phyloP scores from a whole-genome alignment of 768 basidiomycete genomes.

The Mrakia frigida region DNA sequence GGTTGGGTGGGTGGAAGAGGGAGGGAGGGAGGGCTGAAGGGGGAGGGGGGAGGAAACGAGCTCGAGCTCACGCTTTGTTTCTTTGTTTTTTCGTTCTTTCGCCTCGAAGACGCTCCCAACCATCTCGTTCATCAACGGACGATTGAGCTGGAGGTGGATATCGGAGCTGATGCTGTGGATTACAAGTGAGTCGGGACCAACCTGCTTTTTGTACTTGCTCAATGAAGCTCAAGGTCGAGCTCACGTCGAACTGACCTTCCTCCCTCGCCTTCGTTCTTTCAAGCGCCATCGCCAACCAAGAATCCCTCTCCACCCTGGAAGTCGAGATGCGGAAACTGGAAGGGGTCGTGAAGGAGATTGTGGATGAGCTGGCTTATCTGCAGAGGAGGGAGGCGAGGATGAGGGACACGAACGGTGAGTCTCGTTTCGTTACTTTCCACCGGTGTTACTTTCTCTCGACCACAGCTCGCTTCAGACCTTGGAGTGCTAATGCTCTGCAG shows the following conservation, averaged over 20 bases:
- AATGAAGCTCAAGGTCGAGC: background rate
- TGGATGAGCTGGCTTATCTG: slow-evolving; percentile 87
- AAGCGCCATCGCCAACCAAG: slow-evolving; percentile 97
- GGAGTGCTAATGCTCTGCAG: too few relatives aligned
- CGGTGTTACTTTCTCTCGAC: too few relatives aligned
- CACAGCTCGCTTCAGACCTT: background rate
- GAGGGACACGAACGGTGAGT: slow-evolving; percentile 73
- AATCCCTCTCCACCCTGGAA: slow-evolving; percentile 88
- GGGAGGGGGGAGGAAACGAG: background rate
- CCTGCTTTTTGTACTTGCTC: background rate
- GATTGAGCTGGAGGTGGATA: slow-evolving; percentile 91
- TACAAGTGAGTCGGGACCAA: slow-evolving; percentile 69
- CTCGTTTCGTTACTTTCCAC: slow-evolving; percentile 7
- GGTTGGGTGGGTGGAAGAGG: background rate
- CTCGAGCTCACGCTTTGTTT: background rate
- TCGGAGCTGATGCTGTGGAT: slow-evolving; percentile 96
- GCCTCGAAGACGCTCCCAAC: slow-evolving; percentile 53
- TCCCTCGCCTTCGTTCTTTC: background rate
- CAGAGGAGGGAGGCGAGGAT: slow-evolving; percentile 85
- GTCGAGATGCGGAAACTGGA: slow-evolving; percentile 98
- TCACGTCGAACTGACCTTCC: background rate
- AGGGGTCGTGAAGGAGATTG: slow-evolving; percentile 86
- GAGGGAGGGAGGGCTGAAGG: background rate
- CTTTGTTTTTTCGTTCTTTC: background rate
- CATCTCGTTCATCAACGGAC: slow-evolving; percentile 57